phyloP scores from a whole-genome alignment of 805 yeast genomes.

The Zygoascus bituminiphila region DNA sequence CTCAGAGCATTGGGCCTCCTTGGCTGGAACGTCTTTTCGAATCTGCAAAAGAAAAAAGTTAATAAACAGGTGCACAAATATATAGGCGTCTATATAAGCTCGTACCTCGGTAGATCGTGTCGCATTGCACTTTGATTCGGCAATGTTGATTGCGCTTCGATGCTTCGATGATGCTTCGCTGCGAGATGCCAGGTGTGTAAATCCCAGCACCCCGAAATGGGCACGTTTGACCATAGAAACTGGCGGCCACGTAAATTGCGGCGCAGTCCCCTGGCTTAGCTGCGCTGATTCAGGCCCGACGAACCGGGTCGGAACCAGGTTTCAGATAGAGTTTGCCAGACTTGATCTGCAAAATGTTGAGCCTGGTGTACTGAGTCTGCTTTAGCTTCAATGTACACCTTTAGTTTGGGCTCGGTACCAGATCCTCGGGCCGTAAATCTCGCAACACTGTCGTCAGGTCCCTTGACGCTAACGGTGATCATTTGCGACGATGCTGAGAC shows the following conservation, averaged over 20 bases:
- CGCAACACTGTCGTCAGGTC: slow-evolving; percentile 32
- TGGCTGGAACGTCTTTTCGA: slow-evolving; percentile 2
- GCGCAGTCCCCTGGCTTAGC: too few relatives aligned
- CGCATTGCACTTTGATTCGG: background rate
- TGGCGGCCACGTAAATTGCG: too few relatives aligned
- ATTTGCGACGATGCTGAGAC: slow-evolving; percentile 70
- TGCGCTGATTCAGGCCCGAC: background rate
- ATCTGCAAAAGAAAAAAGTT: too few relatives aligned
- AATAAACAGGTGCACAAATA: too few relatives aligned
- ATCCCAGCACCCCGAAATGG: background rate
- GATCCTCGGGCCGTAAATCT: slow-evolving; percentile 87
- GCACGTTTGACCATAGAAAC: too few relatives aligned
- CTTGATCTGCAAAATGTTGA: slow-evolving; percentile 41
- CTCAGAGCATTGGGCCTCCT: background rate
- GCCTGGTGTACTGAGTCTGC: slow-evolving; percentile 44
- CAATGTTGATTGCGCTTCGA: too few relatives aligned
- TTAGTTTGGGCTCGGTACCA: slow-evolving; percentile 93
- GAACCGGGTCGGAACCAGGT: slow-evolving; percentile 1
- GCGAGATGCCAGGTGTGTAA: background rate
- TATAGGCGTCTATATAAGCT: too few relatives aligned
- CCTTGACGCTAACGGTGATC: slow-evolving; percentile 59
- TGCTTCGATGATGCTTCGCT: too few relatives aligned
- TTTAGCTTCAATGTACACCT: slow-evolving; percentile 79
- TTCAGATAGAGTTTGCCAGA: slow-evolving; percentile 52
- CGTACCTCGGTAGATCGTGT: background rate